phyloP scores from a whole-genome alignment of 768 basidiomycete species.

The Imleria badia region DNA sequence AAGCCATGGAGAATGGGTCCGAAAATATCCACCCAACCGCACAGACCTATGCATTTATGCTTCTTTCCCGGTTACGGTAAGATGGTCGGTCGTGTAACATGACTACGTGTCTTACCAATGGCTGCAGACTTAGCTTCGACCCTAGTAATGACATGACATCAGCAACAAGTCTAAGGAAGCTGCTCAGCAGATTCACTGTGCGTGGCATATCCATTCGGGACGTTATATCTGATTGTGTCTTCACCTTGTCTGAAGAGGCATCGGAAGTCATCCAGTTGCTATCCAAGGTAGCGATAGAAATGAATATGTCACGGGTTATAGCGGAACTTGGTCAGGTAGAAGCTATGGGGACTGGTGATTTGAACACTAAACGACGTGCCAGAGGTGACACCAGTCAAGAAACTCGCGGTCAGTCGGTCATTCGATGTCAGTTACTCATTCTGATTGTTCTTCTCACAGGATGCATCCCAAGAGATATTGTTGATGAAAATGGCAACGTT shows the following conservation, averaged over 20 bases:
- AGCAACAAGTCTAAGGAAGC: slow-evolving; percentile 19
- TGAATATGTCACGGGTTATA: slow-evolving; percentile 50
- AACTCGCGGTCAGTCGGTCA: slow-evolving; percentile 37
- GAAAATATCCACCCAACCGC: slow-evolving; percentile 53
- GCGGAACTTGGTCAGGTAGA: slow-evolving; percentile 57
- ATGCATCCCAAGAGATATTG: slow-evolving; percentile 17
- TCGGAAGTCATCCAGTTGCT: slow-evolving; percentile 53
- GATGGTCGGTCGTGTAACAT: slow-evolving; percentile 11
- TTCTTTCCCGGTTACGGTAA: slow-evolving; percentile 57
- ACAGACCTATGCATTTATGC: slow-evolving; percentile 68
- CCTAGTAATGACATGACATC: slow-evolving; percentile 16
- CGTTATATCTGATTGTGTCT: slow-evolving; percentile 57
- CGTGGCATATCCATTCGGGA: slow-evolving; percentile 49
- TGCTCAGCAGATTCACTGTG: slow-evolving; percentile 47
- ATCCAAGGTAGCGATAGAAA: slow-evolving; percentile 58
- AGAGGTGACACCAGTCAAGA: slow-evolving; percentile 60
- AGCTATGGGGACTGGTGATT: slow-evolving; percentile 37
- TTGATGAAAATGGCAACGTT: slow-evolving; percentile 19
- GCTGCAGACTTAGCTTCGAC: slow-evolving; percentile 40
- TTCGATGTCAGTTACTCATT: neutral
- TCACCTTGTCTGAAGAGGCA: slow-evolving; percentile 56
- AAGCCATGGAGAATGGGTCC: slow-evolving; percentile 47
- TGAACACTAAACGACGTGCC: slow-evolving; percentile 55
- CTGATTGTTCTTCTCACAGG: slow-evolving; percentile 7
- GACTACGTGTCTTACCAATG: slow-evolving; percentile 12